Conservation (phyloP, 495 filamentous ascomycete species). For the Cercophora sp. region DNA sequence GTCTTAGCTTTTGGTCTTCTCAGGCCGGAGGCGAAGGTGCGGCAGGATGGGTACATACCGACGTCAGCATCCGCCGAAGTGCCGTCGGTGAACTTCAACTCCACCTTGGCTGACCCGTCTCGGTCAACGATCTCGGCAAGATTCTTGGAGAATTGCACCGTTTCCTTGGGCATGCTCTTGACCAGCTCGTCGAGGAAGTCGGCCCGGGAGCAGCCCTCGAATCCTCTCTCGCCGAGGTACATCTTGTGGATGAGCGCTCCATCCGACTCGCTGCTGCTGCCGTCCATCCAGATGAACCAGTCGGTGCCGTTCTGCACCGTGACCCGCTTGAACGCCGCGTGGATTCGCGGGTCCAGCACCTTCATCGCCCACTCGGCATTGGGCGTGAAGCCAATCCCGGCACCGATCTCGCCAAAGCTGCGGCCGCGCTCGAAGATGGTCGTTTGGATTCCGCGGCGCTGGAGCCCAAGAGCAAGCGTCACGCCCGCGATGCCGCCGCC, state of each 20-base stretch:
- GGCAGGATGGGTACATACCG: too few species aligned
- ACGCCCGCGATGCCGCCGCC: conserved; percentile 61
- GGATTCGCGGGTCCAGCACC: conserved; percentile 40
- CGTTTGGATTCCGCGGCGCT: conserved; percentile 44
- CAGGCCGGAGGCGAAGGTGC: too few species aligned
- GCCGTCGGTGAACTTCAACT: conserved; percentile 35
- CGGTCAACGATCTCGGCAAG: conserved; percentile 20
- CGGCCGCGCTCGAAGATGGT: conserved; percentile 55
- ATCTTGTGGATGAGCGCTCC: conserved; percentile 32
- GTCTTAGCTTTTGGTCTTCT: too few species aligned
- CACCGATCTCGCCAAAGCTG: conserved; percentile 53
- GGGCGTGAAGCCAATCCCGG: conserved; percentile 56
- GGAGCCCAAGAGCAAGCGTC: conserved; percentile 51
- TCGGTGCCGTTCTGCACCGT: conserved; percentile 36
- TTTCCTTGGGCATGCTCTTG: conserved; percentile 18
- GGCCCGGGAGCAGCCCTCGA: conserved; percentile 38
- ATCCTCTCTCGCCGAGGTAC: conserved; percentile 36
- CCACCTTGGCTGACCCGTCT: conserved; percentile 16
- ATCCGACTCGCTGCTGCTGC: conserved; percentile 24
- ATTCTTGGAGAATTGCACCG: conserved; percentile 34
- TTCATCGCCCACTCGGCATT: conserved; percentile 55
- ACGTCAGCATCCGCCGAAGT: conserved; percentile 29
- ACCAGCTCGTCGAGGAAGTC: conserved; percentile 44
- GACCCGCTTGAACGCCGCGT: conserved; percentile 31
- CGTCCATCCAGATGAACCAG: conserved; percentile 44